Evolutionary conservation across 1,284 basidiomycete species (phyloP).

Genomic region (Chiua sp.): DNA sequence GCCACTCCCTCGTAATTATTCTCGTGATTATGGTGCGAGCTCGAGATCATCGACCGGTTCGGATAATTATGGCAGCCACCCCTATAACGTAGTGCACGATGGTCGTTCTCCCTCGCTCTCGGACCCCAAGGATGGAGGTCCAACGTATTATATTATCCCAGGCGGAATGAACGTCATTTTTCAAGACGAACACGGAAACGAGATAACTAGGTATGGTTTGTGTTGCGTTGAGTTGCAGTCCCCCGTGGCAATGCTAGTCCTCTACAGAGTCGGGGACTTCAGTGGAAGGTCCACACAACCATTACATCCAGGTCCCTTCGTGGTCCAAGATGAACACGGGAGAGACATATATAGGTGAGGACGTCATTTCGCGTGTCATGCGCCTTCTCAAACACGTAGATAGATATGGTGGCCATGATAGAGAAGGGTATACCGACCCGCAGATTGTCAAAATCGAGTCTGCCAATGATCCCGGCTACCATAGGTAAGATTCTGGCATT

Average conservation of each 20-base stretch:
- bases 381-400: constrained; percentile 9
- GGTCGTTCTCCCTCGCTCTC: constrained; percentile 4
- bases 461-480: constrained; percentile 17
- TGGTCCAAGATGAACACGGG: constrained; percentile 56
- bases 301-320: constrained; percentile 41
- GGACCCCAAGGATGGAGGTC: constrained; percentile 34
- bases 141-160: constrained; percentile 68
- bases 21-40: constrained; percentile 21
- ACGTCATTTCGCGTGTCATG: not conserved
- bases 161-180: constrained; percentile 70
- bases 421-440: constrained; percentile 34
- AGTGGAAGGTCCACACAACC: constrained; percentile 30
- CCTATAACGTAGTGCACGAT: constrained; percentile 27
- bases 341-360: constrained; percentile 49
- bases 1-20: constrained; percentile 32
- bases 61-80: constrained; percentile 35
- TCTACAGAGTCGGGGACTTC: constrained; percentile 52
- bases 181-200: constrained; percentile 67
- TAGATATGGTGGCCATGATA: constrained; percentile 36
- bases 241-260: constrained; percentile 26
- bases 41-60: constrained; percentile 35
- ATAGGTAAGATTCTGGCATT: constrained; percentile 22
- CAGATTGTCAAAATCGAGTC: constrained; percentile 32
- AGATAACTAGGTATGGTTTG: constrained; percentile 60
- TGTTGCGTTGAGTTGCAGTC: too few species aligned